A percentile compares a stretch with the other conserved stretches of the same genome.
Evolutionary conservation across 202 grass and related monocot species (phyloP).

Genomic region (Saccharum hybrid): DNA sequence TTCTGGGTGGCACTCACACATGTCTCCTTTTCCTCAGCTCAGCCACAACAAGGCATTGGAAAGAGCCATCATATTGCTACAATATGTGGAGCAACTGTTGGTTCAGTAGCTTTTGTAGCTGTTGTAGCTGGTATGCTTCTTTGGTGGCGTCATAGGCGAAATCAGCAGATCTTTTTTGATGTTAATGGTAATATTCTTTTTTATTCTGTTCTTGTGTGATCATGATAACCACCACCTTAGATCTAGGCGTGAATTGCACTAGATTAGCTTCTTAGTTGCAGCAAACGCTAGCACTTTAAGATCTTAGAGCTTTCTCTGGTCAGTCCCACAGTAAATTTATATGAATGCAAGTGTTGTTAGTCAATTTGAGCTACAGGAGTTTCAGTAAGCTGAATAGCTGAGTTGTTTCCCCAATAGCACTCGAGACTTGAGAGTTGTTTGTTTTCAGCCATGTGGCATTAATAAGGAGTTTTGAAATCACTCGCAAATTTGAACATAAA

Average conservation of each 20-base stretch:
- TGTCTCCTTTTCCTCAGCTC: constrained; percentile 68
- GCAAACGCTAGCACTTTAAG: neutral
- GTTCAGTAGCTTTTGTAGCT: constrained; percentile 55
- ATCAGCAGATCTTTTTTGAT: constrained; percentile 95
- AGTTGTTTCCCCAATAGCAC: neutral
- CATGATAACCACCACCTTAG: neutral
- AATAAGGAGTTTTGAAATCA: neutral
- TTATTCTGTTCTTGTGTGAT: neutral
- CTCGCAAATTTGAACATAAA: constrained; percentile 5
- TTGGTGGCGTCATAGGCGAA: constrained; percentile 76
- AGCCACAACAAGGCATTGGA: constrained; percentile 54
- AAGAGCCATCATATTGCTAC: constrained; percentile 66
- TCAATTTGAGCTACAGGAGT: constrained; percentile 2
- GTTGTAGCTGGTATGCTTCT: constrained; percentile 63
- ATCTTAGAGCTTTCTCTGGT: neutral
- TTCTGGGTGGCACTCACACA: constrained; percentile 30
- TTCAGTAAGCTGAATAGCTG: neutral
- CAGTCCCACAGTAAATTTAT: neutral
- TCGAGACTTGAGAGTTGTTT: neutral
- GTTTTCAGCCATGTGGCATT: constrained; percentile 30
- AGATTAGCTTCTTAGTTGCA: constrained; percentile 28
- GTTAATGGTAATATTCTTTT: constrained; percentile 74
- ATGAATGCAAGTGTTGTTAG: constrained; percentile 13
- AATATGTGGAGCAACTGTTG: constrained; percentile 71
- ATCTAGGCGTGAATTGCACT: neutral